These are phyloP conservation scores for Leptographium procerum DNA, from an alignment of 2,329 filamentous ascomycete genomes.

Conservation along the genomic window DNA sequence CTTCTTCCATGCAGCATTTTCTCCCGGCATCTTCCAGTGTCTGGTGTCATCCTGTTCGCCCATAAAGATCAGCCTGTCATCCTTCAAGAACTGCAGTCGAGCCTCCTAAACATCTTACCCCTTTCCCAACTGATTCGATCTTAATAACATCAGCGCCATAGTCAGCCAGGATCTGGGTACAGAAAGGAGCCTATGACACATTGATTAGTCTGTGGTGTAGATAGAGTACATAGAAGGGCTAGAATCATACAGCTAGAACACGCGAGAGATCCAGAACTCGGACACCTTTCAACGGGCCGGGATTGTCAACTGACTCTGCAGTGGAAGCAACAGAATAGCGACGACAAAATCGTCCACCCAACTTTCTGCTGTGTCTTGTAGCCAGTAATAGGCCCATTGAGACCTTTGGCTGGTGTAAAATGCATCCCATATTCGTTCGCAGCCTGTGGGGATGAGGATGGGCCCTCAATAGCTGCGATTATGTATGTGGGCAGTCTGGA, in stretches of 20 bases:
- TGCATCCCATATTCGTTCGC: neutral
- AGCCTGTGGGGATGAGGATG: too few species aligned
- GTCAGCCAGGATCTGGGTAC: conserved; percentile 32
- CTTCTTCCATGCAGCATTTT: neutral
- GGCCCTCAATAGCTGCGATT: neutral
- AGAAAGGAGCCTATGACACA: conserved; percentile 18
- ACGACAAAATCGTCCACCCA: neutral
- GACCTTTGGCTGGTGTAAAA: neutral
- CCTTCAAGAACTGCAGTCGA: neutral
- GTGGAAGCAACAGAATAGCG: neutral
- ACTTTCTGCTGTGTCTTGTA: neutral
- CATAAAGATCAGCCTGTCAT: neutral
- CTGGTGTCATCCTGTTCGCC: conserved; percentile 13
- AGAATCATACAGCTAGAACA: conserved; percentile 8
- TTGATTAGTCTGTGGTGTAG: neutral
- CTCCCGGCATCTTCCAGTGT: conserved; percentile 1
- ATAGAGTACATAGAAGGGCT: too few species aligned
- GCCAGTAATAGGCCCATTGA: neutral
- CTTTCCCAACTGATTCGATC: conserved; percentile 19
- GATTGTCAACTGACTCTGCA: neutral
- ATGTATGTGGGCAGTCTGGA: neutral
- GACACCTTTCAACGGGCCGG: neutral
- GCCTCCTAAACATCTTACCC: neutral
- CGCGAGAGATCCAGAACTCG: conserved; percentile 6
- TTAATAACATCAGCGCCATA: conserved; percentile 32